Conservation (phyloP, 2,329 filamentous ascomycete genomes). For the Neofusicoccum sp. region DNA sequence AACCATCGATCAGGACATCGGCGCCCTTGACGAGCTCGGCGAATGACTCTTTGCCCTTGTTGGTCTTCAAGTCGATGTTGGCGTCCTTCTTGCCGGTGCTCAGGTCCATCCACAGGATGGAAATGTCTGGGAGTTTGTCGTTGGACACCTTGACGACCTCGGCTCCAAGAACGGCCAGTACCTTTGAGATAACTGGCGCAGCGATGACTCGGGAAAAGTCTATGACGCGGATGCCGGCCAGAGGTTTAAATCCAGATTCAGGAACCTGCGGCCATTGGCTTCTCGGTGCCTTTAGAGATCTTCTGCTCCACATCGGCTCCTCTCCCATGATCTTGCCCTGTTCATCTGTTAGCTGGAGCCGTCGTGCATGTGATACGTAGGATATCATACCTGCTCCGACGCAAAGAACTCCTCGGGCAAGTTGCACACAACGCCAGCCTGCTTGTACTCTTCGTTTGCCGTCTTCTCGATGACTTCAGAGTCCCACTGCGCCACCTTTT, state of each 20-base stretch:
- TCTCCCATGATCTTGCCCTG: conserved; percentile 10
- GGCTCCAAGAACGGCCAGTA: conserved; percentile 48
- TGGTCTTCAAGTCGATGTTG: conserved; percentile 43
- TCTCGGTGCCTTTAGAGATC: neutral
- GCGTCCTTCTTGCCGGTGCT: conserved; percentile 53
- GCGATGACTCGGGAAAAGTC: conserved; percentile 53
- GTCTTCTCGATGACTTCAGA: conserved; percentile 34
- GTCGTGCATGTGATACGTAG: too few species aligned
- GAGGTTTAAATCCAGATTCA: conserved; percentile 28
- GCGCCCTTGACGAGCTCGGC: conserved; percentile 46
- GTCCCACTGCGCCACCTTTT: conserved; percentile 35
- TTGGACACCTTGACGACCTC: conserved; percentile 47
- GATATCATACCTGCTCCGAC: conserved; percentile 36
- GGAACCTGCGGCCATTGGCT: neutral
- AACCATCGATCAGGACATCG: conserved; percentile 52
- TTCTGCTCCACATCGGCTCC: conserved; percentile 7
- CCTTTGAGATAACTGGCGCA: conserved; percentile 44
- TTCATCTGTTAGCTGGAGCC: neutral
- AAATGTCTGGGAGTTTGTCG: conserved; percentile 42
- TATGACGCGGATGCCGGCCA: conserved; percentile 51
- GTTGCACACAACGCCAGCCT: conserved; percentile 42
- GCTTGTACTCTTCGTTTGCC: conserved; percentile 39
- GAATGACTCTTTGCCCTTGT: conserved; percentile 40
- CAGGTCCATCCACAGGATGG: conserved; percentile 44
- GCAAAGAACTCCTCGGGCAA: conserved; percentile 38